A percentile compares a stretch with the other conserved stretches of the same genome.
Conservation (phyloP, 768 basidiomycete species). For the Naganishia vaughanmartiniae region DNA sequence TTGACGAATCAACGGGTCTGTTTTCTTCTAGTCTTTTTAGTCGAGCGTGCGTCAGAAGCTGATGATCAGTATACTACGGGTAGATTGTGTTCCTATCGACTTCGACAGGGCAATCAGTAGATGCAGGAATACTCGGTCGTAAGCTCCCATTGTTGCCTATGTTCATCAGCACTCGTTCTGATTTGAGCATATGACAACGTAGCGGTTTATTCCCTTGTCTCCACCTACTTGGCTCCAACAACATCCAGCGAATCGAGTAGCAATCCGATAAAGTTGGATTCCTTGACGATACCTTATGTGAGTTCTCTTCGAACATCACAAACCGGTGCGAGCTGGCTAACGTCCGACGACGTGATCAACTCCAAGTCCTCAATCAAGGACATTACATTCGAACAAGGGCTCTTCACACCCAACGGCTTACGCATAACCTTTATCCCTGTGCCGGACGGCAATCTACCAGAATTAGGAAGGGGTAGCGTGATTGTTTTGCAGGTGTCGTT, state of each 20-base stretch:
- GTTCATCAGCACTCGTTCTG: neutral
- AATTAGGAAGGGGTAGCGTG: neutral
- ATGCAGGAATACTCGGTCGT: neutral
- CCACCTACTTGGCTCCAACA: neutral
- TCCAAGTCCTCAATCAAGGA: constrained; percentile 8
- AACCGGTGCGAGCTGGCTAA: neutral
- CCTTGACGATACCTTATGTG: constrained; percentile 9
- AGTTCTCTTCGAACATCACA: neutral
- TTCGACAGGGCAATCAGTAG: neutral
- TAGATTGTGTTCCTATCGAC: constrained; percentile 2
- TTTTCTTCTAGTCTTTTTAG: neutral
- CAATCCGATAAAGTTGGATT: neutral
- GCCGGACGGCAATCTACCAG: constrained; percentile 3
- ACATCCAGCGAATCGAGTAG: neutral
- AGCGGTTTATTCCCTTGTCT: constrained; percentile 11
- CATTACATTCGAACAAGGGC: constrained; percentile 15
- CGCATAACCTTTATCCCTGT: constrained; percentile 6
- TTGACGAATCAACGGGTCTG: constrained; percentile 20
- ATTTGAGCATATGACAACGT: neutral
- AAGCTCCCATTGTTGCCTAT: neutral
- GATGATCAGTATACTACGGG: too few relatives aligned
- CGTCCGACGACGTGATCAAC: too few relatives aligned
- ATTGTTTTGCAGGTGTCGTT: constrained; percentile 17
- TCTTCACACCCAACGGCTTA: constrained; percentile 17
- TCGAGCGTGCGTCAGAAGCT: too few relatives aligned